Conservation (phyloP, 345 rosid genomes). For the Eucalyptus curtisii region DNA sequence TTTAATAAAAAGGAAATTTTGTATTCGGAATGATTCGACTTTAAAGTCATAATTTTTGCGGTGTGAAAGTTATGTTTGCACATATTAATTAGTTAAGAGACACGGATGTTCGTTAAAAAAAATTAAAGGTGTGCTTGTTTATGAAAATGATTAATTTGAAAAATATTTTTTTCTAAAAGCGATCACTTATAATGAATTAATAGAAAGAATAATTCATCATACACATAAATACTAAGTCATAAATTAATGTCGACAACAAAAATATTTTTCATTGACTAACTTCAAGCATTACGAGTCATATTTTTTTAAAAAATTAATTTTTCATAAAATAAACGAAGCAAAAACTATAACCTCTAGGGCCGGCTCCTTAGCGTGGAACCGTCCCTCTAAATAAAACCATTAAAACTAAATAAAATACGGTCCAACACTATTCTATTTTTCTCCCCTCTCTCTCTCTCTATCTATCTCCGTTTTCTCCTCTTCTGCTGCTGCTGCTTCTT, state of each 20-base stretch:
- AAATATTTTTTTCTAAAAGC: too few relatives aligned
- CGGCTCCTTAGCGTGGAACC: neutral
- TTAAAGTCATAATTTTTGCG: neutral
- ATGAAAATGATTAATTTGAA: neutral
- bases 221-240: too few relatives aligned
- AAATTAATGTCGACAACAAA: too few relatives aligned
- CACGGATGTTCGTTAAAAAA: neutral
- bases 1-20: neutral
- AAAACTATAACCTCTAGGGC: neutral
- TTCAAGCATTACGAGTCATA: fast-evolving
- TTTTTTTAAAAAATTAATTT: neutral
- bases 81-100: neutral
- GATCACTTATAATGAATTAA: too few relatives aligned
- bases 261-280: too few relatives aligned
- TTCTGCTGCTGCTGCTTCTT: neutral
- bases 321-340: neutral
- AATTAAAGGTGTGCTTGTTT: fast-evolving
- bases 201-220: neutral
- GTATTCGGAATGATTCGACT: neutral
- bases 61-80: neutral
- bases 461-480: neutral
- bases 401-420: neutral
- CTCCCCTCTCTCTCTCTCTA: neutral
- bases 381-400: neutral
- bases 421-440: neutral